phyloP scores from a whole-genome alignment of 106 monocot genomes.

The Dioscorea dumetorum region DNA sequence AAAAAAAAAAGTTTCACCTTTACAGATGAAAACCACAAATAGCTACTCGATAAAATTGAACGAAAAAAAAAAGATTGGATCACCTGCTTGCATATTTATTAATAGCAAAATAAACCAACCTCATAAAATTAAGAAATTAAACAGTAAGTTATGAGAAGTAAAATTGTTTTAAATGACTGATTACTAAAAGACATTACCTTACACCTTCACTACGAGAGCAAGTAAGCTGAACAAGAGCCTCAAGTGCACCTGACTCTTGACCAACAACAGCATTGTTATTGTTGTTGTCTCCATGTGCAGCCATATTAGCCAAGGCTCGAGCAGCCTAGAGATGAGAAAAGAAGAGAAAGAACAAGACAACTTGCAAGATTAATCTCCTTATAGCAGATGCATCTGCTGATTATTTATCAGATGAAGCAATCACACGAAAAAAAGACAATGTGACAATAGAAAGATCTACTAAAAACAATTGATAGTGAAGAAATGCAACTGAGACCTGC shows the following conservation, averaged over 20 bases:
- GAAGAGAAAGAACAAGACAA: neutral
- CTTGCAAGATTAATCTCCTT: neutral
- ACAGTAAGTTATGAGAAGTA: neutral
- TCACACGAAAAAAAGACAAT: neutral
- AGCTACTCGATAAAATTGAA: no score
- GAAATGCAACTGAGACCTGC: conserved; percentile 47
- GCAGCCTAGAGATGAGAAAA: conserved; percentile 55
- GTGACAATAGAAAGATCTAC: neutral
- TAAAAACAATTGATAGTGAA: no score
- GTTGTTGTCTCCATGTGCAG: conserved; percentile 98
- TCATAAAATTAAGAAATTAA: no score
- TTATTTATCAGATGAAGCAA: neutral
- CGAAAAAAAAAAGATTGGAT: no score
- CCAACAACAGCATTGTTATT: conserved; percentile 94
- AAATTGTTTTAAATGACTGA: neutral
- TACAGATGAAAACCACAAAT: no score
- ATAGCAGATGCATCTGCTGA: neutral
- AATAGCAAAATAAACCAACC: no score
- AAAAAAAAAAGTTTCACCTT: no score
- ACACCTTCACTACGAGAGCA: conserved; percentile 94
- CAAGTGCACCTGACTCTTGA: conserved; percentile 90
- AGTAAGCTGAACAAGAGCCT: conserved; percentile 89
- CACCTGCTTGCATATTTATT: no score
- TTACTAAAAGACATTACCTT: conserved; percentile 49
- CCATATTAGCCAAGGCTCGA: conserved; percentile 93